Conservation (phyloP, 139 green algal species). For the Chlamydomonas sphaeroides region DNA sequence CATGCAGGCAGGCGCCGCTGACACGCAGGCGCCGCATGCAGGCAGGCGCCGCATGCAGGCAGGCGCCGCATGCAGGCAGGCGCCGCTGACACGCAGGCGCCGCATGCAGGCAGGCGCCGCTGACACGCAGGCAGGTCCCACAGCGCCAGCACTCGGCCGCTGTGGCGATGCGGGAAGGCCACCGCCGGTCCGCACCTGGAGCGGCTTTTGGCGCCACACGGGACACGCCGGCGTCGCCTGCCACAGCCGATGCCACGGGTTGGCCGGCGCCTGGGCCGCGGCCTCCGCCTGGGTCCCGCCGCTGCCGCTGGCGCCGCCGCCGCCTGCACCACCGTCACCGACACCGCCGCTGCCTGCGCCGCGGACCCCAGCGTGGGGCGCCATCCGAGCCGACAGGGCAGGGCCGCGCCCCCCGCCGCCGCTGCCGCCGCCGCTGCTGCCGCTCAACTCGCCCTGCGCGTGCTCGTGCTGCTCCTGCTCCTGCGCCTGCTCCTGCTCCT, state of each 20-base stretch:
- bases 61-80: no score
- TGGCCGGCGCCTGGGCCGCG: background rate
- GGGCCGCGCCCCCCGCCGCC: no score
- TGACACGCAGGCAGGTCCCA: no score
- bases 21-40: no score
- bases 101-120: no score
- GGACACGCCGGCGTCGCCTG: constrained; percentile 52
- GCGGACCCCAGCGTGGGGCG: background rate
- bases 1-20: no score
- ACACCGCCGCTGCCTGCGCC: no score
- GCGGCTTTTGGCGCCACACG: constrained; percentile 67
- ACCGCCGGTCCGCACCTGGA: constrained; percentile 62
- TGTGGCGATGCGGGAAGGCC: no score
- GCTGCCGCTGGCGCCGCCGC: background rate
- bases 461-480: background rate
- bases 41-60: no score
- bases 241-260: constrained; percentile 70
- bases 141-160: no score
- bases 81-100: no score
- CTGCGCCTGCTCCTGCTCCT: background rate
- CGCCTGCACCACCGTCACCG: background rate
- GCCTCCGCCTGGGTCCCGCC: background rate
- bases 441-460: background rate
- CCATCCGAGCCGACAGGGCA: constrained; percentile 54
- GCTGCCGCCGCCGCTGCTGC: background rate